Conservation (phyloP, 2,329 filamentous ascomycete species). For the Fusarium sp. region DNA sequence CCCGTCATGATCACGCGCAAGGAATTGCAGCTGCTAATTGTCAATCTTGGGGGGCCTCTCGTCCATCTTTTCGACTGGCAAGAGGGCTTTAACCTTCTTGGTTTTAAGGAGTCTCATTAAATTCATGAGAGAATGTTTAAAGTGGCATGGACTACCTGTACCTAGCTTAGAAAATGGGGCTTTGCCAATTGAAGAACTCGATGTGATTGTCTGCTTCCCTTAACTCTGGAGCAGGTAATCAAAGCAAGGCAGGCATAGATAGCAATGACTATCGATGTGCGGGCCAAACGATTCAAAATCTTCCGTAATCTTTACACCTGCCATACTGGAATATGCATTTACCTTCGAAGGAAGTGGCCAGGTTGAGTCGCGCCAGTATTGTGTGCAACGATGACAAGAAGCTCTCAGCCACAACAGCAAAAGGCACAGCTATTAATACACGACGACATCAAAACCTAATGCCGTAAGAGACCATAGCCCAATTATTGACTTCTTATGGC, state of each 20-base stretch:
- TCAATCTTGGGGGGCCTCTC: not conserved
- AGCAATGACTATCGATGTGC: not conserved
- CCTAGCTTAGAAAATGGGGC: not conserved
- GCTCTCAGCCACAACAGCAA: no score
- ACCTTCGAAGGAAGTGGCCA: not conserved
- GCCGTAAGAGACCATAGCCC: no score
- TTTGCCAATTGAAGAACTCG: not conserved
- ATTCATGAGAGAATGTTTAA: not conserved
- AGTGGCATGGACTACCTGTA: not conserved
- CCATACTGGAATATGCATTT: not conserved
- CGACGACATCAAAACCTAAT: no score
- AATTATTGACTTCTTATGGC: no score
- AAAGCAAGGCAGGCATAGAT: not conserved
- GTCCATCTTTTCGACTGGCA: not conserved
- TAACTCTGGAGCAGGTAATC: not conserved
- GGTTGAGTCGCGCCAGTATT: not conserved
- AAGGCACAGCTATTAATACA: no score
- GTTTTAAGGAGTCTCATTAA: not conserved
- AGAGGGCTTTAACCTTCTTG: not conserved
- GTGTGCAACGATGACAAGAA: no score
- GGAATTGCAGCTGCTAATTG: not conserved
- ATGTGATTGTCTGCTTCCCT: not conserved
- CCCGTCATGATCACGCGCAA: not conserved
- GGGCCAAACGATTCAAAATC: not conserved
- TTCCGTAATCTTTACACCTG: not conserved